Percentiles rank a stretch among this genome's conserved stretches.
Evolutionary conservation across 805 yeast genomes (phyloP).

Genomic region (Kuraishia borneana): DNA sequence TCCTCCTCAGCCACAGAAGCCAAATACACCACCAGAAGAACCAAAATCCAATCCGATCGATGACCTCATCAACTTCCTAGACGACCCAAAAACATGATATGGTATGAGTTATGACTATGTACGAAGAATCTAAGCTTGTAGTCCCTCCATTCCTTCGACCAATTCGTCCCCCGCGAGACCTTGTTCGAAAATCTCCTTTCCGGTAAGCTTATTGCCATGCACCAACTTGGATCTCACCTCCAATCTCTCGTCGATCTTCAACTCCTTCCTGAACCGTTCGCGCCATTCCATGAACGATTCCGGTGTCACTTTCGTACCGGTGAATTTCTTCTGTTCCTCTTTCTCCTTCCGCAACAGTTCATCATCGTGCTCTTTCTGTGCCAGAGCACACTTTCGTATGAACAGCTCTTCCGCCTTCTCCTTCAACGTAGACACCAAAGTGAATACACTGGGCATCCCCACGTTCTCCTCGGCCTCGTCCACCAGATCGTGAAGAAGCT

Average conservation of each 20-base stretch:
- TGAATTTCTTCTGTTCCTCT: conserved; percentile 81
- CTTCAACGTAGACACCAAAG: conserved; percentile 65
- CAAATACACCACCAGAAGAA: no score
- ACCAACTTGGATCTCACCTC: conserved; percentile 37
- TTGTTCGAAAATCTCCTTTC: conserved; percentile 79
- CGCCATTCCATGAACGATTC: conserved; percentile 76
- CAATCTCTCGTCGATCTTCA: conserved; percentile 55
- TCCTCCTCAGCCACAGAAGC: no score
- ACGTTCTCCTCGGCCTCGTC: conserved; percentile 66
- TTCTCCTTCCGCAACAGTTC: conserved; percentile 54
- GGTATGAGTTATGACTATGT: no score
- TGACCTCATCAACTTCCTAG: no score
- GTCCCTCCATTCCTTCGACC: not conserved
- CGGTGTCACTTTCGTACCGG: conserved; percentile 80
- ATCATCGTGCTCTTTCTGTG: conserved; percentile 48
- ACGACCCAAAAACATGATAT: no score
- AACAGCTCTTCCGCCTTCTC: conserved; percentile 71
- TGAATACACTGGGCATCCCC: conserved; percentile 89
- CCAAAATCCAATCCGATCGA: no score
- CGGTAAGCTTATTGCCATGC: conserved; percentile 73
- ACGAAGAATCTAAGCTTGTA: not conserved
- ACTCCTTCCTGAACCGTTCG: conserved; percentile 52
- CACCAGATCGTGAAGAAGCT: conserved; percentile 26
- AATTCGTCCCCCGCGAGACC: conserved; percentile 65
- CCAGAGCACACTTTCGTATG: conserved; percentile 38